Evolutionary conservation across 2,329 filamentous ascomycete genomes (phyloP).

Genomic region (Emydomyces testavorans): DNA sequence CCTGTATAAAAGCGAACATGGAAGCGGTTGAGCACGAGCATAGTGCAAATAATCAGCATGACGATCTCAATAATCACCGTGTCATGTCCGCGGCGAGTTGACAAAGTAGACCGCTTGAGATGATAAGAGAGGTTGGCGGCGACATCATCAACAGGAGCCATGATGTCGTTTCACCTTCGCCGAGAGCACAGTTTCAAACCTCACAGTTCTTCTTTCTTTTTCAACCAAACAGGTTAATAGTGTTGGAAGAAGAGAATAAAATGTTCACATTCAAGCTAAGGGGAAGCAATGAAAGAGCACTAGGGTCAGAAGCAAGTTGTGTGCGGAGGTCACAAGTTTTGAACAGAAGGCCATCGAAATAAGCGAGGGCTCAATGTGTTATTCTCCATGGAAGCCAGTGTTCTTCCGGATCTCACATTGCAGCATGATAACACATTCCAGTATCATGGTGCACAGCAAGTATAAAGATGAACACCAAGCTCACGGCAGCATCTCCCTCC

Average conservation of each 20-base stretch:
- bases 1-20: constrained; percentile 19
- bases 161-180: not conserved
- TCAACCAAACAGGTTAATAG: not conserved
- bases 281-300: not conserved
- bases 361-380: constrained; percentile 6
- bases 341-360: not conserved
- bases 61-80: constrained; percentile 21
- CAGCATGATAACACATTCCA: not conserved
- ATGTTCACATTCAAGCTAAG: not conserved
- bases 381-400: not conserved
- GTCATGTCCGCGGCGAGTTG: constrained; percentile 18
- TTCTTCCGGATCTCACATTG: too few relatives aligned
- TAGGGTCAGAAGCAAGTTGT: not conserved
- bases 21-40: constrained; percentile 21
- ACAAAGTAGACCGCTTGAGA: constrained; percentile 9
- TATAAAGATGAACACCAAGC: too few relatives aligned
- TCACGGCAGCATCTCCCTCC: too few relatives aligned
- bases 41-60: constrained; percentile 18
- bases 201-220: not conserved
- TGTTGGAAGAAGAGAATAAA: not conserved
- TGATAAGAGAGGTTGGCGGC: not conserved
- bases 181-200: constrained; percentile 6
- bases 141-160: not conserved
- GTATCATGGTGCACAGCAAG: not conserved
- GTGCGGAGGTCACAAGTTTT: not conserved